Conservation (phyloP, 352 stramenopile genomes). For the Elongisporangium prolatum region DNA sequence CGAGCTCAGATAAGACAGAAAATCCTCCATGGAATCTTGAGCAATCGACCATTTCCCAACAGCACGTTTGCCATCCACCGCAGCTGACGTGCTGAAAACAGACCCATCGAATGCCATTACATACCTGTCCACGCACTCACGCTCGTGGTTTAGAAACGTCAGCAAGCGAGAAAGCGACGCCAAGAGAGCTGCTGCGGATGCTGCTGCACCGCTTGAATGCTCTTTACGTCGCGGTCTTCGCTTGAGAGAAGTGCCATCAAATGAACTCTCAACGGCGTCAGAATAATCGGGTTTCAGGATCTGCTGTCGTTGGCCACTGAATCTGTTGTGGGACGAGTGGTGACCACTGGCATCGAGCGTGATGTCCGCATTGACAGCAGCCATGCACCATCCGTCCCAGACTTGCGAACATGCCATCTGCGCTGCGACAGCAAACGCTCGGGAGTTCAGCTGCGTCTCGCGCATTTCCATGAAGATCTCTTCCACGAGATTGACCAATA, state of each 20-base stretch:
- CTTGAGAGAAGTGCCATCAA: background rate
- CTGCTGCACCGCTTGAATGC: background rate
- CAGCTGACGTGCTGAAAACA: background rate
- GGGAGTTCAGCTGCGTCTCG: background rate
- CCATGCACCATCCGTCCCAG: background rate
- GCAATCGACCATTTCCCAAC: slow-evolving; percentile 21
- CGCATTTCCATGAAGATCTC: background rate
- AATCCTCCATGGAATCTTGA: slow-evolving; percentile 9
- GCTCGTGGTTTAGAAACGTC: background rate
- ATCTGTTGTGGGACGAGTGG: background rate
- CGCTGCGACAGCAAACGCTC: background rate
- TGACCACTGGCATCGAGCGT: background rate
- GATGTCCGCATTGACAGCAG: background rate
- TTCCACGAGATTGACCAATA: background rate
- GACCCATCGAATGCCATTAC: background rate
- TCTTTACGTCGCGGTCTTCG: background rate
- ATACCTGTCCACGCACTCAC: background rate
- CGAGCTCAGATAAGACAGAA: slow-evolving; percentile 17
- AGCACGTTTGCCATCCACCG: background rate
- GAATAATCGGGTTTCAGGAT: background rate
- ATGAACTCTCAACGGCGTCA: background rate
- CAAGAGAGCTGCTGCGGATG: background rate
- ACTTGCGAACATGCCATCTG: background rate
- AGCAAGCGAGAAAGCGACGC: background rate
- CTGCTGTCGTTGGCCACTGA: background rate